Conservation (phyloP, 345 rosid species). For the Limnanthes douglasii region DNA sequence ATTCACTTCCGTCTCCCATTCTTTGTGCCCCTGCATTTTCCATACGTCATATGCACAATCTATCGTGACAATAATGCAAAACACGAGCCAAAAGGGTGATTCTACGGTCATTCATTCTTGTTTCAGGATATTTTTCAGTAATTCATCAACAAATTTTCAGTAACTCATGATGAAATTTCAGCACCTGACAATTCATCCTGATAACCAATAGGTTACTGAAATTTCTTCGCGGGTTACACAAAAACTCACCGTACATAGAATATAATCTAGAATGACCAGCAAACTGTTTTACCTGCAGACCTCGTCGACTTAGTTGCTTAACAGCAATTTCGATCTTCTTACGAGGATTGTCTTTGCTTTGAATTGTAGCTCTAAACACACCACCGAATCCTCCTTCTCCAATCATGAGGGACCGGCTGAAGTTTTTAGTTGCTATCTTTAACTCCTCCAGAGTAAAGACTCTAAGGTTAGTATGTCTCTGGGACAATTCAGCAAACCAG, state of each 20-base stretch:
- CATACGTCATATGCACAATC: too few relatives aligned
- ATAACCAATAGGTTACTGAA: too few relatives aligned
- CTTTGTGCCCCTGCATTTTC: constrained; percentile 72
- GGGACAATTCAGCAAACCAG: constrained; percentile 53
- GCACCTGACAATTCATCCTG: too few relatives aligned
- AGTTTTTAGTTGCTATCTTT: constrained; percentile 77
- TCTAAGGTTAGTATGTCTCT: constrained; percentile 56
- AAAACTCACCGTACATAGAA: too few relatives aligned
- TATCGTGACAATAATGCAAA: too few relatives aligned
- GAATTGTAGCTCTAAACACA: constrained; percentile 56
- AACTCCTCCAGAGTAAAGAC: constrained; percentile 58
- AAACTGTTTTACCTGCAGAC: constrained; percentile 90
- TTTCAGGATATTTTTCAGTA: too few relatives aligned
- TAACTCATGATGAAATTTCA: too few relatives aligned
- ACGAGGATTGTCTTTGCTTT: constrained; percentile 34
- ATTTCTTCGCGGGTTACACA: too few relatives aligned
- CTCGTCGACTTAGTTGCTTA: constrained; percentile 84
- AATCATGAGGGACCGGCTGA: constrained; percentile 79
- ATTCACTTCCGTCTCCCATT: constrained; percentile 96
- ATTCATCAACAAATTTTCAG: too few relatives aligned
- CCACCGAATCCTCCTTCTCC: constrained; percentile 98
- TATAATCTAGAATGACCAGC: too few relatives aligned
- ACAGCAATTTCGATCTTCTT: constrained; percentile 83
- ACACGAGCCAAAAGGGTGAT: too few relatives aligned
- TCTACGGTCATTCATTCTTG: too few relatives aligned